Conservation (phyloP, 345 rosid genomes). For the Pugionium cornutum region DNA sequence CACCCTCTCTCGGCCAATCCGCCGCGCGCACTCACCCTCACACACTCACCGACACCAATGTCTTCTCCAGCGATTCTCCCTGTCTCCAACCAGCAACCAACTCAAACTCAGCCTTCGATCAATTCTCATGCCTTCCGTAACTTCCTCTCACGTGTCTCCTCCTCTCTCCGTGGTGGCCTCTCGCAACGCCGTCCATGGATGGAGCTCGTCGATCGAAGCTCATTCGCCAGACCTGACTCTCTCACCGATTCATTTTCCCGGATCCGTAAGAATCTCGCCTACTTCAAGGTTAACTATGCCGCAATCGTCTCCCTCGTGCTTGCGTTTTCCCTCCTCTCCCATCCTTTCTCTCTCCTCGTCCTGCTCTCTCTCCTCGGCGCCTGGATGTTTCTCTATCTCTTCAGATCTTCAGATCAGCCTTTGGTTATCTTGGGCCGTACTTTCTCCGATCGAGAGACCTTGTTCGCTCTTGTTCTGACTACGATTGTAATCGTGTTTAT, state of each 20-base stretch:
- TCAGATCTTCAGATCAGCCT: slow-evolving; percentile 38
- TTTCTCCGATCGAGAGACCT: slow-evolving; percentile 36
- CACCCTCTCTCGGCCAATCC: slow-evolving; percentile 28
- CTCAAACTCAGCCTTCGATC: slow-evolving; percentile 41
- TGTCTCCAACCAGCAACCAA: slow-evolving; percentile 29
- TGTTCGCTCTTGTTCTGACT: slow-evolving; percentile 29
- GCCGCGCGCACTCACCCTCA: not conserved
- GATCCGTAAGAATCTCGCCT: slow-evolving; percentile 67
- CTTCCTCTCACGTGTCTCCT: slow-evolving; percentile 39
- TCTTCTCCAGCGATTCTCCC: slow-evolving; percentile 39
- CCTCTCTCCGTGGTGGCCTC: slow-evolving; percentile 43
- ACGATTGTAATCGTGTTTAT: slow-evolving; percentile 38
- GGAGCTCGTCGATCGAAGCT: slow-evolving; percentile 67
- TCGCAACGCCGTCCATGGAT: slow-evolving; percentile 58
- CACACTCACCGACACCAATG: slow-evolving; percentile 36
- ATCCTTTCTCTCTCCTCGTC: slow-evolving; percentile 38
- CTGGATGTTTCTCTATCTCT: slow-evolving; percentile 42
- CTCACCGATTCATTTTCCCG: slow-evolving; percentile 63
- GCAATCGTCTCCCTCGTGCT: slow-evolving; percentile 35
- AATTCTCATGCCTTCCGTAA: slow-evolving; percentile 46
- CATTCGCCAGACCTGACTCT: slow-evolving; percentile 72
- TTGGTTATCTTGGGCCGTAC: slow-evolving; percentile 28
- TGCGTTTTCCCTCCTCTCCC: slow-evolving; percentile 39
- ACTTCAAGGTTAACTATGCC: slow-evolving; percentile 53
- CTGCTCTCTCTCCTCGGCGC: slow-evolving; percentile 26